Base-by-base conservation (phyloP, 192 early-diverging fungal genomes). In the Dissophora globulifera region DNA sequence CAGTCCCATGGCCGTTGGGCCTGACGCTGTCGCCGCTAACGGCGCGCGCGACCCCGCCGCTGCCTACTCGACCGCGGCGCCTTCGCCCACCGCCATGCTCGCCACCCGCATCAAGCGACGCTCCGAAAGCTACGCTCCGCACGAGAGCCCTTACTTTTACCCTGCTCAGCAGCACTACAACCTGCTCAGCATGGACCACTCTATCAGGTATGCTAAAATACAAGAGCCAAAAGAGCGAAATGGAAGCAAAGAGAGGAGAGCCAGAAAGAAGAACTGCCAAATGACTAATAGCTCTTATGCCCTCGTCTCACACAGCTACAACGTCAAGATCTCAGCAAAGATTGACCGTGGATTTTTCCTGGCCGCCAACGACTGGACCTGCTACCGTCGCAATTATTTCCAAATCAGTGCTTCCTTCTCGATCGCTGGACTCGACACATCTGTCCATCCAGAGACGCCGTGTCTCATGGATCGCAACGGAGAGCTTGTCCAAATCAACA, bases 331-430 rank as follows among this genome's bases (percentile, higher is more conserved):
- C 45, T 80, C 86, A 49, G 89, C 95, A 19, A 94, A 93, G 38
- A 89, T 99, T 41, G 95, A 97, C 67, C 88, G 93, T 29, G 96
- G 96, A 15, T 98, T 98, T 80, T 96, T 97, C 57, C 78, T 96
- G 43, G 90, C 95, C 2, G 88, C 91, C 35, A 85, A 84, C 50
- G 93, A 94, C 58, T 98, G 95, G 95, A 95, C 95, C 2, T 96
- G 96, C 62, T 98, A 98, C 74, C 86, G 96, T 7, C 88, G 95
- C 67, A 98, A 98, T 76, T 98, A 96, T 79, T 96, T 96, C 49
- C 93, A 96, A 64, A 85, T 98, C 17, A 88, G 85, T 42, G 80
- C 84, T 10, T 78, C 87, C 7, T 93, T 93, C 61, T 81, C 85
- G 4, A 85, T 81, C 57, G 82, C 78, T 49, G 78, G 79, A 15